Conservation (phyloP, 164 flowering plant species). For the Paratinospora sagittata region DNA sequence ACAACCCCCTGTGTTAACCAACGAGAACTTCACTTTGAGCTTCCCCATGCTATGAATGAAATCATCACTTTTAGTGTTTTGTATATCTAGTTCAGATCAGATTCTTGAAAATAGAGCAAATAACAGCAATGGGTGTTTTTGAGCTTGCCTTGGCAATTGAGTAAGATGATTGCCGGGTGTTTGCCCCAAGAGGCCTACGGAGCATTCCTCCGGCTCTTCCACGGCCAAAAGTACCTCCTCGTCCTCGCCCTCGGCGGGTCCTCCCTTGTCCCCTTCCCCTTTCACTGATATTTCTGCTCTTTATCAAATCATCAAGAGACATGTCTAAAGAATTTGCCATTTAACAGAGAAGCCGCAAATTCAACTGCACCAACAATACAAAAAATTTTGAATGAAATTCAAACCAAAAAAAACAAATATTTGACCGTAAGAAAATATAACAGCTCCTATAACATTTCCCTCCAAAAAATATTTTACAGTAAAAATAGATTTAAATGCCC, state of each 20-base stretch:
- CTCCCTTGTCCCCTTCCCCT: slow-evolving; percentile 63
- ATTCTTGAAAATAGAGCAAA: slow-evolving; percentile 43
- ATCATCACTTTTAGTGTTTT: slow-evolving; percentile 20
- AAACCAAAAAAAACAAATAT: background rate
- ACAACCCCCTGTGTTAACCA: slow-evolving; percentile 24
- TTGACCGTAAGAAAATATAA: too few species aligned
- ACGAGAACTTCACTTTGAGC: slow-evolving; percentile 31
- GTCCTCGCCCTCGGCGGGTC: slow-evolving; percentile 29
- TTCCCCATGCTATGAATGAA: slow-evolving; percentile 35
- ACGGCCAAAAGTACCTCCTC: slow-evolving; percentile 39
- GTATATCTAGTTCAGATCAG: slow-evolving; percentile 29
- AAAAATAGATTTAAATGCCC: too few species aligned
- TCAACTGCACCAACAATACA: slow-evolving; percentile 5
- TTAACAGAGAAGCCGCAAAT: background rate
- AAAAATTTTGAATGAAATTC: background rate
- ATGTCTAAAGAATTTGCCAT: slow-evolving; percentile 72
- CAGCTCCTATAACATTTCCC: too few species aligned
- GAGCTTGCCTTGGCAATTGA: slow-evolving; percentile 93
- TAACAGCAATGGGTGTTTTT: slow-evolving; percentile 46
- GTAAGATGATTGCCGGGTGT: slow-evolving; percentile 54
- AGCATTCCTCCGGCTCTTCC: slow-evolving; percentile 46
- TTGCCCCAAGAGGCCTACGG: slow-evolving; percentile 55
- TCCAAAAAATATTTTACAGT: too few species aligned
- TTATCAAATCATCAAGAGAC: slow-evolving; percentile 78
- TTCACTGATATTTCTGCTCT: slow-evolving; percentile 38